A percentile compares a stretch with the other conserved stretches of the same genome.
These are phyloP conservation scores for Cystobasidium ongulense DNA, from an alignment of 768 basidiomycete species.

Conservation along the genomic window DNA sequence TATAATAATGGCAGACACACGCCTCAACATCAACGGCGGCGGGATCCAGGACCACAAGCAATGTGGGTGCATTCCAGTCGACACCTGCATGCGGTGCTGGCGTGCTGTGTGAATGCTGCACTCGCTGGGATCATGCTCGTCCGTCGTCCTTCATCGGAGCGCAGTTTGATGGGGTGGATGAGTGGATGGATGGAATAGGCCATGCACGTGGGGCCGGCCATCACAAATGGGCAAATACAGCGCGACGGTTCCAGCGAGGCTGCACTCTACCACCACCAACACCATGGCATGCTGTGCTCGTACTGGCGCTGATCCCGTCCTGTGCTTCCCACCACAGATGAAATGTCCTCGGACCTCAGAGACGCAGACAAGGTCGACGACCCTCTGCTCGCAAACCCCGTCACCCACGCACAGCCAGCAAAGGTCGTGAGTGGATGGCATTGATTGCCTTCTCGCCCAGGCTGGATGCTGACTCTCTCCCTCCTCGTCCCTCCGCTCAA, in stretches of 20 bases:
- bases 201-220: too few relatives aligned
- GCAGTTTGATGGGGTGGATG: neutral
- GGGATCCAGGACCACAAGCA: neutral
- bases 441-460: neutral
- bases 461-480: neutral
- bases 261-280: too few relatives aligned
- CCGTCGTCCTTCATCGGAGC: neutral
- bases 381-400: neutral
- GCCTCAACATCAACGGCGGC: neutral
- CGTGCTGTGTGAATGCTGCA: neutral
- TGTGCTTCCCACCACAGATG: neutral
- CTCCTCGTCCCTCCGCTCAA: neutral
- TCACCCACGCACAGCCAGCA: conserved; percentile 9
- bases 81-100: neutral
- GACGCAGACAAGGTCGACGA: conserved; percentile 22
- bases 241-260: too few relatives aligned
- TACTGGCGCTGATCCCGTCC: neutral
- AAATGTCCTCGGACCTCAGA: conserved; percentile 1
- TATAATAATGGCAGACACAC: neutral
- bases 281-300: neutral
- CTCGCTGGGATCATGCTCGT: neutral
- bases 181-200: too few relatives aligned
- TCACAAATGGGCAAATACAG: too few relatives aligned
- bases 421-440: neutral
- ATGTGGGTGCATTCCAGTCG: neutral